Evolutionary conservation across 495 filamentous ascomycete species (phyloP), one percentile per base, ranked within the genome.

Genomic region (Talaromyces liani): DNA sequence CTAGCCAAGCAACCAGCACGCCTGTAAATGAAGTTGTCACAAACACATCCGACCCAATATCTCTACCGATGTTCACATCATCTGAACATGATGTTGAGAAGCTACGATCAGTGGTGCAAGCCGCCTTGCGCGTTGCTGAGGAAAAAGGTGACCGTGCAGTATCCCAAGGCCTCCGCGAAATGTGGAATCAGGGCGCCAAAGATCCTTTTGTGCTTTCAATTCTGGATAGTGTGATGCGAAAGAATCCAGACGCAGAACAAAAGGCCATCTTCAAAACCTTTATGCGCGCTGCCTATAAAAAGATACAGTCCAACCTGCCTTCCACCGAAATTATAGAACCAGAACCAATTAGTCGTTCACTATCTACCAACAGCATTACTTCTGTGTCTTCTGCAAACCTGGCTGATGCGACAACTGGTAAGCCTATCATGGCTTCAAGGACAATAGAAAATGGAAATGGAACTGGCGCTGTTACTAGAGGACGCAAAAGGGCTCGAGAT

Each of bases 301-400:
- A 69, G 31, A 54, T 67, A 3, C 66, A 51, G n/a, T 53, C 66
- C 2, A 66, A 69, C 29, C 62, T 62, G 16, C 64, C 41, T n/a
- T 20, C 62, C 16, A 60, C 45, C 7, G 47, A 45, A 1, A 51
- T 55, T 24, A 39, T 63, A 27, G 56, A 25, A 56, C 49, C 63
- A 18, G 36, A 58, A 18, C 65, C 68, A 47, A 60, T 60, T 6
- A 59, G 56, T 34, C 63, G 63, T 41, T 39, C 61, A 57, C 29
- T 66, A 6, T 75, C 76, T 81, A 64, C 77, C 85, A 66, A 72
- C 33, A 82, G 74, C 25, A 71, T 72, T 12, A 80, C 79, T 9
- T 78, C 75, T 14, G 59, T 81, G 25, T 82, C 82, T 29, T 78
- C 79, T 2, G 72, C 71, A 6, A 72, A 74, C 41, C 75, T 75